Conservation (phyloP, 2,329 filamentous ascomycete species). For the Aureobasidium leucospermi region DNA sequence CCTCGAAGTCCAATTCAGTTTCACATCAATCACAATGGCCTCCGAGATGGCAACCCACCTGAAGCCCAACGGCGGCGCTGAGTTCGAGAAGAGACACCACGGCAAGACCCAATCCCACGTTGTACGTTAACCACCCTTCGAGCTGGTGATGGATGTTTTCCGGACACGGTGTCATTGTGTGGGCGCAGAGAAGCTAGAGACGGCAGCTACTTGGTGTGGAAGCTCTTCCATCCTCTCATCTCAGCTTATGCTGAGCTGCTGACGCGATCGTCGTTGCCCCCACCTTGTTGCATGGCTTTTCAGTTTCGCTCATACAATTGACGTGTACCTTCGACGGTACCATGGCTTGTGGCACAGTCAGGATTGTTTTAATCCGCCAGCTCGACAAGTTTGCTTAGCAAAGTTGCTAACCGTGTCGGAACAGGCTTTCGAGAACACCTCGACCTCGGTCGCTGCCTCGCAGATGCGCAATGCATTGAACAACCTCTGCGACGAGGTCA, state of each 20-base stretch:
- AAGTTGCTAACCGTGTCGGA: background rate
- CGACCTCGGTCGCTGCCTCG: constrained; percentile 91
- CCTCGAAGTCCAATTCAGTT: constrained; percentile 5
- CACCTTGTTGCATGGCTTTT: background rate
- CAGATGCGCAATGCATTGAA: constrained; percentile 99
- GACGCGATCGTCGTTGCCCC: background rate
- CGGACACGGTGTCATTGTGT: background rate
- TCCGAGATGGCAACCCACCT: constrained; percentile 68
- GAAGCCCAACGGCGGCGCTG: constrained; percentile 49
- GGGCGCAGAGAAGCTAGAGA: background rate
- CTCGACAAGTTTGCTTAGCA: background rate
- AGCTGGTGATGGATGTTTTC: background rate
- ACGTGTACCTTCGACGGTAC: background rate
- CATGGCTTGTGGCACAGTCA: background rate
- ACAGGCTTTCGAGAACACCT: constrained; percentile 98
- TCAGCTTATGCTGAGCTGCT: constrained; percentile 3
- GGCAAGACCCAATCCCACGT: constrained; percentile 82
- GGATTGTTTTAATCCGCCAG: background rate
- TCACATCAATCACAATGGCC: background rate
- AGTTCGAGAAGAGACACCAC: constrained; percentile 61
- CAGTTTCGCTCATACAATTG: background rate
- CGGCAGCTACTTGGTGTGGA: background rate
- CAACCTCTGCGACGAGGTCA: constrained; percentile 80
- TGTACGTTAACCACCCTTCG: constrained; percentile 48
- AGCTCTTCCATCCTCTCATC: background rate